Conservation (phyloP, 306 rosid genomes). For the Dryas alaskensis region DNA sequence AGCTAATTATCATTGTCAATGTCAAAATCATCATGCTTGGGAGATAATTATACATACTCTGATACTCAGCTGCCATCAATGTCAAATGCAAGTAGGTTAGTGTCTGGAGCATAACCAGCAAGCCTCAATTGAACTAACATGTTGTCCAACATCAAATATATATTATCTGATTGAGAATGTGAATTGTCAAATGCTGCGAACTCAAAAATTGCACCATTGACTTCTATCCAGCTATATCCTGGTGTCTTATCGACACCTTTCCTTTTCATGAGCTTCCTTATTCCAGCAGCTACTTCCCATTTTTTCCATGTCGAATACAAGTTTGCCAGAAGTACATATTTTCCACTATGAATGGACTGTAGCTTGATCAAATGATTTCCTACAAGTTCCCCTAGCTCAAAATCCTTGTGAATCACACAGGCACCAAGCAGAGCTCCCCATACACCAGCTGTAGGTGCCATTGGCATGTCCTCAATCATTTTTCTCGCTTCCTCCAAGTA, state of each 20-base stretch:
- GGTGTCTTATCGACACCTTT: slow-evolving; percentile 28
- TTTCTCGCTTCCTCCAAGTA: slow-evolving; percentile 57
- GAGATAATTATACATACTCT: background rate
- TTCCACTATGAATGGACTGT: slow-evolving; percentile 57
- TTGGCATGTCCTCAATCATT: slow-evolving; percentile 52
- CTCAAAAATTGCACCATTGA: slow-evolving; percentile 28
- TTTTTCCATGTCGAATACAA: slow-evolving; percentile 58
- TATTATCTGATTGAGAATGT: slow-evolving; percentile 25
- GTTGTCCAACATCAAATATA: slow-evolving; percentile 28
- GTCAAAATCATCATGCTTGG: background rate
- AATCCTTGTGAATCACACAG: slow-evolving; percentile 64
- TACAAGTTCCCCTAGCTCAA: slow-evolving; percentile 49
- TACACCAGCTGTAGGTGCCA: slow-evolving; percentile 56
- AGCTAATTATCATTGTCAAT: background rate
- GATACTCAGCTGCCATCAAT: slow-evolving; percentile 11
- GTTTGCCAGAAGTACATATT: slow-evolving; percentile 55
- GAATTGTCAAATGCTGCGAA: slow-evolving; percentile 28
- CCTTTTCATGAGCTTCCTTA: slow-evolving; percentile 29
- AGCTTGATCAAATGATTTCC: slow-evolving; percentile 51
- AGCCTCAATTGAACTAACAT: slow-evolving; percentile 27
- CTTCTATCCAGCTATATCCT: slow-evolving; percentile 33
- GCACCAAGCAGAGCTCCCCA: slow-evolving; percentile 69
- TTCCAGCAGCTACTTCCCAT: slow-evolving; percentile 54
- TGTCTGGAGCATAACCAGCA: slow-evolving; percentile 19
- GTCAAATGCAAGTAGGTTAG: slow-evolving; percentile 21